Percentiles rank a stretch among this genome's conserved stretches.
Evolutionary conservation across 192 early-diverging fungal species (phyloP).

Genomic region (Backusella macrospora): DNA sequence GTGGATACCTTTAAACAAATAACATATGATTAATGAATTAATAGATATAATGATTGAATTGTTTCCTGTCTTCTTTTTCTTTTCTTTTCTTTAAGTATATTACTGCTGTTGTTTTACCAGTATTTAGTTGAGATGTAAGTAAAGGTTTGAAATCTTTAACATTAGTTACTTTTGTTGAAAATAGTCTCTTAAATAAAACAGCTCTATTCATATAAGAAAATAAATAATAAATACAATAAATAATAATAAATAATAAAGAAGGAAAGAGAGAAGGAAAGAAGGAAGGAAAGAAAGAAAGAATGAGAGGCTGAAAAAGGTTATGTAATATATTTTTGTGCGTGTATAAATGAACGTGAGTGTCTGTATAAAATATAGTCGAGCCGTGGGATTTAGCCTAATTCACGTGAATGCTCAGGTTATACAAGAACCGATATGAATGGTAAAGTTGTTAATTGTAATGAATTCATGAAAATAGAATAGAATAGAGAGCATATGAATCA

Average conservation of each 20-base stretch:
- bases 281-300: background rate
- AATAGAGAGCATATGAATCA: no score
- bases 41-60: background rate
- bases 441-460: background rate
- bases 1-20: background rate
- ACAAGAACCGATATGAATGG: no score
- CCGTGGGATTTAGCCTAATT: background rate
- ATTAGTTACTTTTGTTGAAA: slow-evolving; percentile 13
- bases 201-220: background rate
- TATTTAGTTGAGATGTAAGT: slow-evolving; percentile 5
- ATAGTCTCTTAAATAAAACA: slow-evolving; percentile 8
- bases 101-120: background rate
- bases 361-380: background rate
- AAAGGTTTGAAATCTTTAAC: background rate
- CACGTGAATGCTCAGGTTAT: background rate
- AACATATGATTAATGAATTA: no score
- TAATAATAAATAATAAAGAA: background rate
- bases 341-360: background rate
- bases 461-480: no score
- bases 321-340: no score
- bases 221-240: background rate
- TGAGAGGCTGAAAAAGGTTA: no score
- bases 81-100: background rate
- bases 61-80: background rate
- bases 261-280: background rate